Evolutionary conservation across 1,139 yeast species (phyloP), one percentile per base, ranked within the genome.

Genomic region (Geotrichum candidum): DNA sequence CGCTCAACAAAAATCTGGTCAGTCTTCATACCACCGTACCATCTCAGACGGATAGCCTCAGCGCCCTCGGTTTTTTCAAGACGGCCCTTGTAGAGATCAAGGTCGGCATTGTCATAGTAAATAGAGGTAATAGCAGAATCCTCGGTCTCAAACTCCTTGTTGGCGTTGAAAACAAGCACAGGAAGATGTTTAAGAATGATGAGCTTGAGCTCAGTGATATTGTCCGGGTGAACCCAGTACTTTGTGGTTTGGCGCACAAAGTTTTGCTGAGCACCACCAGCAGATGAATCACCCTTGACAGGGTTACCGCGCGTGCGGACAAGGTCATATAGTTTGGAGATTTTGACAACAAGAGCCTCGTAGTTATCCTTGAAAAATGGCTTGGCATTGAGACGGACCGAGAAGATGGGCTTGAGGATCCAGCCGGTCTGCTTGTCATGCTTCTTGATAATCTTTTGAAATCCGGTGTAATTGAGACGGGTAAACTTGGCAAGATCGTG

Each of bases 161-260:
- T 92, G 58, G 98, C 87, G 72, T 94, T 94, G 82, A 94, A 94
- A 50, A 94, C 99, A 68, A 94, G 82, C 45, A 94, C 99, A 1
- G 99, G 99, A 70, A 94, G 81, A 76, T 94, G 99, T 77, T 94
- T 92, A 73, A 94, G 82, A 67, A 94, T 87, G 67, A 91, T 88
- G 72, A 94, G 82, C 77, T 94, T 94, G 75, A 94, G 83, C 77
- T 94, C 99, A n/a, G 99, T 94, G 72, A 94, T 92, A 75, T 94
- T 94, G 76, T 94, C 99, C 10, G 97, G 97, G 73, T 94, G 99
- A 38, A 94, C 98, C 99, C 99, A 94, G 77, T 94, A 94, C 73
- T 94, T 94, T 23, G 99, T 94, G 23, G 99, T 94, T 77, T 94
- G 99, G 76, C 99, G 87, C 57, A 94, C 98, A 71, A 94, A 94